Percentiles rank a stretch among this genome's conserved stretches.
These are phyloP conservation scores for Candida parachauliodes DNA, from an alignment of 805 yeast genomes.

Conservation along the genomic window DNA sequence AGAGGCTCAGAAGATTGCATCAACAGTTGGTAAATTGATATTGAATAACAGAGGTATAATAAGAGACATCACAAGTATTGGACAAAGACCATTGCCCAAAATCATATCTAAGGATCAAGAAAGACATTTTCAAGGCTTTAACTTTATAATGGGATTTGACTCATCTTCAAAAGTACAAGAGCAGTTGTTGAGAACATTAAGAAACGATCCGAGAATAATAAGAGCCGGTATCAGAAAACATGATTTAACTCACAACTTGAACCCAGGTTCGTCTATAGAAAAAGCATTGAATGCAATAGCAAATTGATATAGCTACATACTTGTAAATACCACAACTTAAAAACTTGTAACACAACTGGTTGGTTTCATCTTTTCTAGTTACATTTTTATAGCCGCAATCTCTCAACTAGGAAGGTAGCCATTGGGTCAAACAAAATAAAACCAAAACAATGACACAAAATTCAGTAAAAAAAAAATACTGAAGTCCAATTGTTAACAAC, in stretches of 20 bases:
- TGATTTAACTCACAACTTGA: slow-evolving; percentile 48
- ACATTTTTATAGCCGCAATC: no score
- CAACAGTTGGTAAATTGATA: slow-evolving; percentile 76
- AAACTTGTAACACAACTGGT: no score
- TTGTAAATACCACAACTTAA: slow-evolving; percentile 2
- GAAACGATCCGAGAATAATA: slow-evolving; percentile 87
- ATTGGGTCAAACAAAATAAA: not conserved
- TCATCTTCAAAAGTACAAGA: slow-evolving; percentile 81
- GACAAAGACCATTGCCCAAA: slow-evolving; percentile 74
- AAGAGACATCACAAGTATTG: slow-evolving; percentile 75
- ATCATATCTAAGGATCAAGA: slow-evolving; percentile 83
- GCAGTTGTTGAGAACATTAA: slow-evolving; percentile 74
- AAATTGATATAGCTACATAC: no score
- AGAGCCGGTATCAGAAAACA: slow-evolving; percentile 72
- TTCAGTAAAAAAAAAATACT: not conserved
- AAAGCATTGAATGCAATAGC: slow-evolving; percentile 26
- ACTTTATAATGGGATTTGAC: slow-evolving; percentile 84
- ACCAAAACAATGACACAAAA: slow-evolving; percentile 2
- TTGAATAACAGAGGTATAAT: slow-evolving; percentile 93
- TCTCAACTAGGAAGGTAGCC: not conserved
- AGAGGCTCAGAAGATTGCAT: slow-evolving; percentile 41
- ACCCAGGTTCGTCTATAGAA: slow-evolving; percentile 55
- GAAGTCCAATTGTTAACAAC: not conserved
- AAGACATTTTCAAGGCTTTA: slow-evolving; percentile 85
- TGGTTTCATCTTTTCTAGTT: no score